Percentiles rank a stretch among this genome's conserved stretches.
phyloP scores from a whole-genome alignment of 139 green algal species.

The Chlorella sorokiniana region DNA sequence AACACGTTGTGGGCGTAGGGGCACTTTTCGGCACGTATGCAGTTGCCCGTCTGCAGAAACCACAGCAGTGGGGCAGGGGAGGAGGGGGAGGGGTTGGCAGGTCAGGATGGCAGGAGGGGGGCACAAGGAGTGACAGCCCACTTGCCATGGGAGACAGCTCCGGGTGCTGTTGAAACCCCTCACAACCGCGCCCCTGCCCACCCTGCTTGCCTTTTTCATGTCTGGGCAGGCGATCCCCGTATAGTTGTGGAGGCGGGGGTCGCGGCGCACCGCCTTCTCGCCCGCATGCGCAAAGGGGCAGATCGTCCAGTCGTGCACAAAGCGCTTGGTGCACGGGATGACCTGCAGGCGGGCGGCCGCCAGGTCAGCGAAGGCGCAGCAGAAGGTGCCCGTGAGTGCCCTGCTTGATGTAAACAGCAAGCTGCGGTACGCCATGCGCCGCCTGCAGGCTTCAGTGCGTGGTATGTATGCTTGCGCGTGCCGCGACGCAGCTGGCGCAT shows the following conservation, averaged over 20 bases:
- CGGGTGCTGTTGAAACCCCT: not conserved
- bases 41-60: constrained; percentile 64
- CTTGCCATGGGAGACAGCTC: not conserved
- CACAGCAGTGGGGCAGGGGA: not conserved
- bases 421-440: too few species aligned
- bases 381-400: not conserved
- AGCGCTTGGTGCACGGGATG: constrained; percentile 77
- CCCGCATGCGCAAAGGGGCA: constrained; percentile 50
- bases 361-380: not conserved
- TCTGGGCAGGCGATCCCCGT: constrained; percentile 92
- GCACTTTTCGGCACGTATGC: constrained; percentile 72
- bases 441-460: too few species aligned
- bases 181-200: not conserved
- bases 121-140: not conserved
- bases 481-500: too few species aligned
- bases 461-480: too few species aligned
- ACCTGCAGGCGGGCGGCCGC: constrained; percentile 48
- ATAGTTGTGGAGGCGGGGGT: constrained; percentile 85
- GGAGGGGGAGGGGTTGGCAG: not conserved
- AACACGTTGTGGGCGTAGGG: constrained; percentile 88
- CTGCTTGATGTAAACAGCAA: too few species aligned
- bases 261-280: constrained; percentile 83
- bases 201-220: constrained; percentile 81
- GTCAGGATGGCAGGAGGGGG: too few species aligned
- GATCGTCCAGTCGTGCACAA: constrained; percentile 68